Evolutionary conservation across 2,329 filamentous ascomycete genomes (phyloP).

Genomic region (Epichloe sp.): DNA sequence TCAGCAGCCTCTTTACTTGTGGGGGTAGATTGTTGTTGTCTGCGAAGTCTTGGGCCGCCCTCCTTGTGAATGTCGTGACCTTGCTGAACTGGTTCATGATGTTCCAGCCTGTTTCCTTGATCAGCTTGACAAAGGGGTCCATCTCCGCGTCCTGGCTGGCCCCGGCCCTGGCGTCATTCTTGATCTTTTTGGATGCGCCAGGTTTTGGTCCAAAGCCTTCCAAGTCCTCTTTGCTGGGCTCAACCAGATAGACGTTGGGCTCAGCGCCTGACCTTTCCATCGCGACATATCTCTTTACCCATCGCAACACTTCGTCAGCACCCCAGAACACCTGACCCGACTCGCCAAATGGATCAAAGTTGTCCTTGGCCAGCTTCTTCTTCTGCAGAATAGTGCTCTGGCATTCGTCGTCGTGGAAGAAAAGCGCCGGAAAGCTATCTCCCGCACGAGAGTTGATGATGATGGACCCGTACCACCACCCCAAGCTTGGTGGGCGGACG

Average conservation of each 20-base stretch:
- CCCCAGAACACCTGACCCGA: conserved; percentile 91
- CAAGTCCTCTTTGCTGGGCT: conserved; percentile 75
- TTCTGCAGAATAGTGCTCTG: conserved; percentile 90
- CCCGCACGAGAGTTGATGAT: conserved; percentile 86
- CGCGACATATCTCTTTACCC: conserved; percentile 72
- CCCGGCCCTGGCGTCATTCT: conserved; percentile 21
- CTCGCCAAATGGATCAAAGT: conserved; percentile 81
- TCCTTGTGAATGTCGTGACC: conserved; percentile 87
- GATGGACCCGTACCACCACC: conserved; percentile 97
- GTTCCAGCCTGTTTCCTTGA: conserved; percentile 94
- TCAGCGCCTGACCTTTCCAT: conserved; percentile 79
- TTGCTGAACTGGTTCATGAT: conserved; percentile 94
- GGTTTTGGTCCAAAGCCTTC: conserved; percentile 61
- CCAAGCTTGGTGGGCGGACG: conserved; percentile 79
- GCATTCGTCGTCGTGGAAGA: conserved; percentile 96
- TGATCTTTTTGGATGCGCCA: conserved; percentile 23
- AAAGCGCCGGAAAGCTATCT: conserved; percentile 87
- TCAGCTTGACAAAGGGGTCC: conserved; percentile 82
- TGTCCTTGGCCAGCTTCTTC: conserved; percentile 71
- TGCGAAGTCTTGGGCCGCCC: conserved; percentile 81
- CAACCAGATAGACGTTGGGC: conserved; percentile 79
- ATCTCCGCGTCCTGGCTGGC: conserved; percentile 54
- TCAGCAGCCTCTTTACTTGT: conserved; percentile 71
- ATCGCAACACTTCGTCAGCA: conserved; percentile 84
- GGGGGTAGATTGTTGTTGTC: conserved; percentile 92